These are phyloP conservation scores for Lenzites betulinus DNA, from an alignment of 768 basidiomycete species.

Conservation along the genomic window DNA sequence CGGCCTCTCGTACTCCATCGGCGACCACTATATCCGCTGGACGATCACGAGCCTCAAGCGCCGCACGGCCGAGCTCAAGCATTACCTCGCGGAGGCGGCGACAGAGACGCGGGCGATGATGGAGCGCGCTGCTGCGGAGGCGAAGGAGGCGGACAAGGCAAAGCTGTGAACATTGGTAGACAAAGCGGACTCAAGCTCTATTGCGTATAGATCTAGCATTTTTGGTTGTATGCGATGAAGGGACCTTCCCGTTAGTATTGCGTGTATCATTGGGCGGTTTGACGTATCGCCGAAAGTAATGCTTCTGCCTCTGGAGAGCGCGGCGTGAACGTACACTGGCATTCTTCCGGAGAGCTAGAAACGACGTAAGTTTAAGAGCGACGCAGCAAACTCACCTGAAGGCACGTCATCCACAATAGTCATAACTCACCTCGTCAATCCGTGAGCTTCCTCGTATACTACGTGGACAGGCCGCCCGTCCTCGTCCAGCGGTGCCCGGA, in stretches of 20 bases:
- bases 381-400: too few species aligned
- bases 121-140: constrained; percentile 55
- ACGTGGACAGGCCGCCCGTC: not conserved
- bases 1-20: constrained; percentile 89
- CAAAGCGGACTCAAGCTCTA: too few species aligned
- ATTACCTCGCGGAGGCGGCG: constrained; percentile 80
- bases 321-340: too few species aligned
- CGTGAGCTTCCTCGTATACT: not conserved
- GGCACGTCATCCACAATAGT: too few species aligned
- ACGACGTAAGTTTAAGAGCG: too few species aligned
- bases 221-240: too few species aligned
- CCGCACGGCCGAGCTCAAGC: constrained; percentile 54
- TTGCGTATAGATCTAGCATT: too few species aligned
- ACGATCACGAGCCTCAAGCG: constrained; percentile 78
- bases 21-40: constrained; percentile 83
- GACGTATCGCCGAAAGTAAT: too few species aligned
- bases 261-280: too few species aligned
- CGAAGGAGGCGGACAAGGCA: constrained; percentile 30
- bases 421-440: not conserved
- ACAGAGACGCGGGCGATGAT: constrained; percentile 77
- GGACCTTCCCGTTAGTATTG: too few species aligned
- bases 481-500: constrained; percentile 40
- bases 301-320: too few species aligned
- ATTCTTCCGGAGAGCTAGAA: too few species aligned
- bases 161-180: constrained; percentile 31